phyloP scores from a whole-genome alignment of 306 rosid genomes.

The Corylus heterophylla region DNA sequence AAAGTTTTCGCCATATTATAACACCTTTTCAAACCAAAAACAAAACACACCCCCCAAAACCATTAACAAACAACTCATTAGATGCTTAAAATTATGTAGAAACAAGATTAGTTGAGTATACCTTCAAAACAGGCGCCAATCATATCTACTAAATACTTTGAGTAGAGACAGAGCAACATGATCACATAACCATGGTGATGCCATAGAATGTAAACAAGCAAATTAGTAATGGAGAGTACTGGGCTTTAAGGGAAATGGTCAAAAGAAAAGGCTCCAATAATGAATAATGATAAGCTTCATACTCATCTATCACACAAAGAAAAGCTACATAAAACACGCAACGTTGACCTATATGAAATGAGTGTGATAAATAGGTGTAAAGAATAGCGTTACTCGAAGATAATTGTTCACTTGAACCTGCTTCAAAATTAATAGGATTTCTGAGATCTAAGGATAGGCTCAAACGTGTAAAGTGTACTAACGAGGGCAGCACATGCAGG shows the following conservation, averaged over 20 bases:
- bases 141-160: background rate
- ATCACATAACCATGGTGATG: background rate
- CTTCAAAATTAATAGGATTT: slow-evolving; percentile 7
- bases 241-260: slow-evolving; percentile 9
- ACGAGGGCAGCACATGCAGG: slow-evolving; percentile 26
- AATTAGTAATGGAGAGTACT: background rate
- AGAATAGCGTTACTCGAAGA: background rate
- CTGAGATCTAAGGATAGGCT: slow-evolving; percentile 21
- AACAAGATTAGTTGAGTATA: slow-evolving; percentile 7
- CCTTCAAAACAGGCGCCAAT: background rate
- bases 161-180: too few species aligned
- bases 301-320: too few species aligned
- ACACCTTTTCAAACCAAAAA: too few species aligned
- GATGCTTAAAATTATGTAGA: background rate
- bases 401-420: background rate
- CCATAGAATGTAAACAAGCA: slow-evolving; percentile 5
- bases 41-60: too few species aligned
- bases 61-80: background rate
- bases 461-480: slow-evolving; percentile 24
- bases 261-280: too few species aligned
- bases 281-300: too few species aligned
- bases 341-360: too few species aligned
- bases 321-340: too few species aligned
- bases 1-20: too few species aligned
- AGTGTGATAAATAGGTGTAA: too few species aligned